phyloP scores from a whole-genome alignment of 2,329 filamentous ascomycete genomes.

The Ceratocystis ficicola region DNA sequence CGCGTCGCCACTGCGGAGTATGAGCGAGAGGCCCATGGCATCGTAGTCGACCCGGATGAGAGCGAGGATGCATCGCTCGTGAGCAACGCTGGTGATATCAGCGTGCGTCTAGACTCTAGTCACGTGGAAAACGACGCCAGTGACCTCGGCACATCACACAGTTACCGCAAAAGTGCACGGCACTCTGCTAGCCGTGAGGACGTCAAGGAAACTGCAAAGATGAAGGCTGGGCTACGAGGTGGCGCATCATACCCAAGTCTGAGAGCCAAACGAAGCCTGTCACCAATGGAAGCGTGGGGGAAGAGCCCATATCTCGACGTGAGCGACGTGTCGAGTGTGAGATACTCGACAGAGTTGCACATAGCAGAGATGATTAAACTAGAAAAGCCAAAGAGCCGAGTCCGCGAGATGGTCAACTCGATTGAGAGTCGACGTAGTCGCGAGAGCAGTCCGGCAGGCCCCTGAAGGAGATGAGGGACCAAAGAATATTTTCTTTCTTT shows the following conservation, averaged over 20 bases:
- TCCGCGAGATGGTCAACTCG: constrained; percentile 45
- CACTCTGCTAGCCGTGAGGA: background rate
- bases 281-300: constrained; percentile 14
- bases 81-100: constrained; percentile 20
- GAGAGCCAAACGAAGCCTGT: constrained; percentile 13
- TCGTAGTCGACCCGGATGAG: constrained; percentile 18
- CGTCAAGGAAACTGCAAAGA: background rate
- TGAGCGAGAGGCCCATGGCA: constrained; percentile 26
- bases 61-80: constrained; percentile 19
- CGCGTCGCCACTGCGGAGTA: constrained; percentile 76
- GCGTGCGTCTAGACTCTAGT: constrained; percentile 4
- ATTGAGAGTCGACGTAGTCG: constrained; percentile 38
- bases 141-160: constrained; percentile 5
- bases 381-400: constrained; percentile 35
- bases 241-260: constrained; percentile 7
- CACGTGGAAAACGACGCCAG: constrained; percentile 7
- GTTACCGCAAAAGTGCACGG: background rate
- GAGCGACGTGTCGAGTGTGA: constrained; percentile 15
- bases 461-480: background rate
- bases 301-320: constrained; percentile 17
- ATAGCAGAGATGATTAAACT: constrained; percentile 39
- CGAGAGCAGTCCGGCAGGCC: constrained; percentile 31
- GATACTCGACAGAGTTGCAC: constrained; percentile 17
- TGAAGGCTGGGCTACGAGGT: constrained; percentile 5
- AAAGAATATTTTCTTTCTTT: constrained; percentile 6